Conservation (phyloP, 148 eudicot genomes). For the Vaccinium myrtillus region DNA sequence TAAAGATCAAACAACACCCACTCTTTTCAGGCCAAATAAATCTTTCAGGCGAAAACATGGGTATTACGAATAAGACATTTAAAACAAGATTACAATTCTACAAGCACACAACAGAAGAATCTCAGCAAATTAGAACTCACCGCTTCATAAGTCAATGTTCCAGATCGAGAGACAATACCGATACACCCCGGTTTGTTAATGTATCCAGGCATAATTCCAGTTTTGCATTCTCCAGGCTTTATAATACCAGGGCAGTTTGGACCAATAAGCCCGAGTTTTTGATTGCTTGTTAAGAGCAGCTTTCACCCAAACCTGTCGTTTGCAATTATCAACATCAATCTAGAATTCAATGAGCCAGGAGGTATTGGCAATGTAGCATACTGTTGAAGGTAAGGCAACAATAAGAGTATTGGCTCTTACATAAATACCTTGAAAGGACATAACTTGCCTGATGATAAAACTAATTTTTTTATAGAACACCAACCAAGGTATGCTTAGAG, state of each 20-base stretch:
- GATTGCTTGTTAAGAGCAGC: slow-evolving; percentile 81
- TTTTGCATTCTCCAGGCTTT: slow-evolving; percentile 98
- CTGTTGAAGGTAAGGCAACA: neutral
- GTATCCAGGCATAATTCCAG: slow-evolving; percentile 97
- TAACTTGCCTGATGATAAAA: neutral
- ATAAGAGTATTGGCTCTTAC: neutral
- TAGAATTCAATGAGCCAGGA: neutral
- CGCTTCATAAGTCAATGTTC: slow-evolving; percentile 98
- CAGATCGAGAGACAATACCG: slow-evolving; percentile 98
- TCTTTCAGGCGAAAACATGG: neutral
- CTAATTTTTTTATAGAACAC: neutral
- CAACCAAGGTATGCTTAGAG: neutral
- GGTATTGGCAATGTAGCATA: neutral
- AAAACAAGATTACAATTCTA: neutral
- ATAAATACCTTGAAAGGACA: neutral
- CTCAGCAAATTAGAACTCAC: slow-evolving; percentile 38
- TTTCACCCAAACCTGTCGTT: slow-evolving; percentile 75
- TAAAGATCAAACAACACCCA: neutral
- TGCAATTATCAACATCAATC: slow-evolving; percentile 14
- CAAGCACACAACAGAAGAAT: neutral
- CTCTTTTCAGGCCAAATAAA: neutral
- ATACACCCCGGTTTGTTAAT: slow-evolving; percentile 98
- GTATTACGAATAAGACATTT: neutral
- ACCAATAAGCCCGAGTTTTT: slow-evolving; percentile 84
- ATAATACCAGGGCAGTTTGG: slow-evolving; percentile 99